Evolutionary conservation across 768 basidiomycete genomes (phyloP).

Genomic region (Boletellus emodensis): DNA sequence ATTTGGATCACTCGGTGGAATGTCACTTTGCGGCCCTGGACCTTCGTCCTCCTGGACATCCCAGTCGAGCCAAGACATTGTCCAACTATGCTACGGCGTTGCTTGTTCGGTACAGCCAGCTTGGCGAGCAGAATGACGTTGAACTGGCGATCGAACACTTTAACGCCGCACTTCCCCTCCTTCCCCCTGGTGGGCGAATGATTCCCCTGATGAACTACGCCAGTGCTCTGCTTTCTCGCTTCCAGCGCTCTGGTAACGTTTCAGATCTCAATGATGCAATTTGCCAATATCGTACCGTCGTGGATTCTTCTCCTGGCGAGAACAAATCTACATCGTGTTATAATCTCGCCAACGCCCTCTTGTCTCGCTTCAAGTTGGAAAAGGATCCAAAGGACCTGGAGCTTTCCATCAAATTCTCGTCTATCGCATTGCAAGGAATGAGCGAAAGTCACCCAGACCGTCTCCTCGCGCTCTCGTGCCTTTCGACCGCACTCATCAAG

Average conservation of each 20-base stretch:
- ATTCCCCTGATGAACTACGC: slow-evolving; percentile 28
- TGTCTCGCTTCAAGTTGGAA: slow-evolving; percentile 26
- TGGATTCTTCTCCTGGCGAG: slow-evolving; percentile 17
- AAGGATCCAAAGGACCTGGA: slow-evolving; percentile 19
- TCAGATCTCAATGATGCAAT: slow-evolving; percentile 24
- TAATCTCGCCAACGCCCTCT: slow-evolving; percentile 30
- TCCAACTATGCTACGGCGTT: slow-evolving; percentile 29
- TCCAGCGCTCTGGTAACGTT: slow-evolving; percentile 17
- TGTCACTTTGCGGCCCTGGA: slow-evolving; percentile 25
- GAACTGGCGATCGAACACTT: slow-evolving; percentile 29
- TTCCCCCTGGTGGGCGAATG: slow-evolving; percentile 19
- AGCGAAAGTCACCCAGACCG: slow-evolving; percentile 14
- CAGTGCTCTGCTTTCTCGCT: slow-evolving; percentile 27
- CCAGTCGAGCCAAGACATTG: slow-evolving; percentile 21
- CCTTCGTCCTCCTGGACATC: slow-evolving; percentile 25
- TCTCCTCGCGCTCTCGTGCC: slow-evolving; percentile 16
- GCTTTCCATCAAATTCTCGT: slow-evolving; percentile 21
- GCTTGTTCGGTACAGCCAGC: slow-evolving; percentile 25
- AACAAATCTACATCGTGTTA: slow-evolving; percentile 20
- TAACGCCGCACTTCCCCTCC: slow-evolving; percentile 15
- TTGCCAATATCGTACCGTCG: slow-evolving; percentile 18
- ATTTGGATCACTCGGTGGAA: slow-evolving; percentile 27
- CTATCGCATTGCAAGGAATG: slow-evolving; percentile 16
- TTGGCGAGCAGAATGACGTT: slow-evolving; percentile 22
- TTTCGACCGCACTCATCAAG: slow-evolving; percentile 22